phyloP scores from a whole-genome alignment of 208 protist species.

The Trypanosoma scelopori region DNA sequence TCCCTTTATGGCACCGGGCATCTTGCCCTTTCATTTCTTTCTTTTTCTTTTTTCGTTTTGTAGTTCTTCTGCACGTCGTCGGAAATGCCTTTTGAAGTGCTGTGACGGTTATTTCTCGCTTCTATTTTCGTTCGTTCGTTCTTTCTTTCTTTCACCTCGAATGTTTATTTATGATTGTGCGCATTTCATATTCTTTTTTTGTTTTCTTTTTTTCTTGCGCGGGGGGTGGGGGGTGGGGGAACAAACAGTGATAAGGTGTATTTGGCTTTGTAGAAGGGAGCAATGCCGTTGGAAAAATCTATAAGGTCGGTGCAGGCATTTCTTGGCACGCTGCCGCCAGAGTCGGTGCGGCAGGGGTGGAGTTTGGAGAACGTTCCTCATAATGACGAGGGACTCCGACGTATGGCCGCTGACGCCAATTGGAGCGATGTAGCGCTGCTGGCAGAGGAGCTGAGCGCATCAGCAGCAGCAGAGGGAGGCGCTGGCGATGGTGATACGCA shows the following conservation, averaged over 20 bases:
- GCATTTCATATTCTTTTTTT: neutral
- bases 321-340: conserved; percentile 12
- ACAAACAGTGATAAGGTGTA: too few relatives aligned
- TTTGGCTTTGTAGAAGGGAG: neutral
- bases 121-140: conserved; percentile 8
- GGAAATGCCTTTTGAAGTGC: neutral
- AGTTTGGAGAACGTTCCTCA: conserved; percentile 38
- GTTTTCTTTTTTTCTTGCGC: too few relatives aligned
- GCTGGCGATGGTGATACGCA: conserved; percentile 5
- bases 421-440: conserved; percentile 67
- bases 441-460: conserved; percentile 55
- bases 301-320: conserved; percentile 12
- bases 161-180: neutral
- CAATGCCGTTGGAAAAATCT: conserved; percentile 19
- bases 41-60: conserved; percentile 21
- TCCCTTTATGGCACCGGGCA: too few relatives aligned
- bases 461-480: conserved; percentile 10
- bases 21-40: conserved; percentile 7
- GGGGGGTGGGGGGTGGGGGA: too few relatives aligned
- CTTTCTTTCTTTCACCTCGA: neutral
- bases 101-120: neutral
- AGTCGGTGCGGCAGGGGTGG: conserved; percentile 9
- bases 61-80: neutral
- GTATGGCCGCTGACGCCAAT: conserved; percentile 60
- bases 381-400: conserved; percentile 55